phyloP scores from a whole-genome alignment of 2,329 filamentous ascomycete species.

The Epichloe baconii region DNA sequence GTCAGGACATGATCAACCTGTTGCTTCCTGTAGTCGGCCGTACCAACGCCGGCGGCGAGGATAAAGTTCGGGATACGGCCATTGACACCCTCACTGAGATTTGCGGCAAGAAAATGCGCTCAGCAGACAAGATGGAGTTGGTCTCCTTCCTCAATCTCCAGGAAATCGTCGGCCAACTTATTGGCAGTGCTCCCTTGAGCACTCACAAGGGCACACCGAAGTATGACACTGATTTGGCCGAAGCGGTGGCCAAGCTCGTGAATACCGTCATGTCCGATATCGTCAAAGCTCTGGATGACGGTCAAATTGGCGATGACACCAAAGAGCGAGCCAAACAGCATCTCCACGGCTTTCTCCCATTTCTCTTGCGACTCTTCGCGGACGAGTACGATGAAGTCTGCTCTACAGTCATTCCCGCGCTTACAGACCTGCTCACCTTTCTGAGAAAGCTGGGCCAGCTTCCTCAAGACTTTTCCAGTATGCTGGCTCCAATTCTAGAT shows the following conservation, averaged over 20 bases:
- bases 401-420: conserved; percentile 83
- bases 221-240: conserved; percentile 92
- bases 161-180: conserved; percentile 73
- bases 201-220: conserved; percentile 68
- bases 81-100: conserved; percentile 95
- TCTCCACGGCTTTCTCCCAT: conserved; percentile 71
- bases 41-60: conserved; percentile 49
- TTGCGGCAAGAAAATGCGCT: conserved; percentile 94
- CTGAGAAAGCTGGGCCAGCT: conserved; percentile 68
- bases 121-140: conserved; percentile 84
- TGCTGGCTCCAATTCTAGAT: conserved; percentile 78
- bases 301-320: conserved; percentile 45
- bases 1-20: conserved; percentile 71
- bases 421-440: conserved; percentile 85
- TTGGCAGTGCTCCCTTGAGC: conserved; percentile 67
- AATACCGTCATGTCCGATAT: conserved; percentile 83
- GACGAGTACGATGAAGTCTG: conserved; percentile 98
- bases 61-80: conserved; percentile 77
- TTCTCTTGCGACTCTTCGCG: conserved; percentile 85
- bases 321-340: conserved; percentile 67
- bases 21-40: conserved; percentile 82
- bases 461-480: conserved; percentile 62
- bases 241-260: conserved; percentile 88
- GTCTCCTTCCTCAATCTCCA: conserved; percentile 82
- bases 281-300: conserved; percentile 69